Conservation (phyloP, 2,329 filamentous ascomycete species). For the Penicillium hordei region DNA sequence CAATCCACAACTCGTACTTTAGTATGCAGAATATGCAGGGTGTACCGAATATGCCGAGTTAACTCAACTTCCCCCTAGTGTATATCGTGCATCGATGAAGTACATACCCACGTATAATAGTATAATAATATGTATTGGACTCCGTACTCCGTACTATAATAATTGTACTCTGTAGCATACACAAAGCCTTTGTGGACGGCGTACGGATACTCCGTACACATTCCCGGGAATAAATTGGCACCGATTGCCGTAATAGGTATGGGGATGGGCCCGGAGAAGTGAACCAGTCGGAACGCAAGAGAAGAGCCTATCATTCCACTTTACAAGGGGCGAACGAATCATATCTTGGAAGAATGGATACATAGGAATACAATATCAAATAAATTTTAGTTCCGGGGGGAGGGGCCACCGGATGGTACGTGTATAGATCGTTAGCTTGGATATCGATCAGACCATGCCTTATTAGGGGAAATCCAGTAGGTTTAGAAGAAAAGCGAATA, state of each 20-base stretch:
- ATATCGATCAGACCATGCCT: constrained; percentile 16
- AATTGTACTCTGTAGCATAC: too few relatives aligned
- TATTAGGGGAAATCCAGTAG: neutral
- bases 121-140: too few relatives aligned
- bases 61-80: neutral
- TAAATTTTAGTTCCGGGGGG: neutral
- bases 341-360: neutral
- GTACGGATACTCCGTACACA: neutral
- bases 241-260: constrained; percentile 3
- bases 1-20: constrained; percentile 7
- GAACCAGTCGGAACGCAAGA: constrained; percentile 6
- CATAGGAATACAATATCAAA: neutral
- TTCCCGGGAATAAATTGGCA: neutral
- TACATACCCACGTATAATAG: neutral
- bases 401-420: constrained; percentile 3
- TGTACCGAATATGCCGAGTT: neutral
- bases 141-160: neutral
- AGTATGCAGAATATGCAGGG: neutral
- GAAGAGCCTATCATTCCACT: neutral
- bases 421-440: constrained; percentile 10
- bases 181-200: neutral
- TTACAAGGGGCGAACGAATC: neutral
- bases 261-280: neutral
- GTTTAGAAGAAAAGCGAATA: neutral
- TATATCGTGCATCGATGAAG: neutral